Conservation (phyloP, 2,329 filamentous ascomycete genomes). For the Huntiella abstrusa region DNA sequence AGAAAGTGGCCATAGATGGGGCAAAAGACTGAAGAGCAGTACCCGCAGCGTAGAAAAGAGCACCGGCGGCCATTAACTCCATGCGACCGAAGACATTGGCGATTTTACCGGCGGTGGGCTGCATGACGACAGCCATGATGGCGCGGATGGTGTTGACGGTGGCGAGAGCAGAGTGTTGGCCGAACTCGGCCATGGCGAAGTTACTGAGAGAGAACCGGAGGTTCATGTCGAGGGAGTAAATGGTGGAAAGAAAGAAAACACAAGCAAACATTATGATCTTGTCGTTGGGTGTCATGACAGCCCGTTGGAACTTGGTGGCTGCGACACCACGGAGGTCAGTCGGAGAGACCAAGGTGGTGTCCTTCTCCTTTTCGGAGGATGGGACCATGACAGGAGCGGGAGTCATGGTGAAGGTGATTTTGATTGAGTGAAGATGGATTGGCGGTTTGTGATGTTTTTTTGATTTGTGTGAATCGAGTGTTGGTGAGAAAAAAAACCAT, state of each 20-base stretch:
- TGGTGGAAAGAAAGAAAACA: conserved; percentile 44
- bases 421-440: not conserved
- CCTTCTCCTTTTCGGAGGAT: too few relatives aligned
- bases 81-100: conserved; percentile 44
- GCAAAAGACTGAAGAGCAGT: conserved; percentile 37
- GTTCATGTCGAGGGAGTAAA: conserved; percentile 40
- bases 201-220: conserved; percentile 37
- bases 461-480: too few relatives aligned
- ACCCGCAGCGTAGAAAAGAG: conserved; percentile 39
- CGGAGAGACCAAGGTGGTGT: too few relatives aligned
- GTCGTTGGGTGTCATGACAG: conserved; percentile 31
- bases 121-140: conserved; percentile 39
- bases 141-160: conserved; percentile 37
- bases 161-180: conserved; percentile 33
- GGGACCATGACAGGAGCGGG: too few relatives aligned
- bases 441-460: too few relatives aligned
- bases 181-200: conserved; percentile 30
- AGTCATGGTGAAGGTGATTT: not conserved
- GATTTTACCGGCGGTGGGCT: conserved; percentile 38
- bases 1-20: conserved; percentile 29
- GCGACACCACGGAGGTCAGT: conserved; percentile 31
- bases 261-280: conserved; percentile 38
- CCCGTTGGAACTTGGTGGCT: conserved; percentile 36
- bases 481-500: too few relatives aligned
- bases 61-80: conserved; percentile 34